phyloP scores from a whole-genome alignment of 345 rosid species.

The Ceriops zippeliana region DNA sequence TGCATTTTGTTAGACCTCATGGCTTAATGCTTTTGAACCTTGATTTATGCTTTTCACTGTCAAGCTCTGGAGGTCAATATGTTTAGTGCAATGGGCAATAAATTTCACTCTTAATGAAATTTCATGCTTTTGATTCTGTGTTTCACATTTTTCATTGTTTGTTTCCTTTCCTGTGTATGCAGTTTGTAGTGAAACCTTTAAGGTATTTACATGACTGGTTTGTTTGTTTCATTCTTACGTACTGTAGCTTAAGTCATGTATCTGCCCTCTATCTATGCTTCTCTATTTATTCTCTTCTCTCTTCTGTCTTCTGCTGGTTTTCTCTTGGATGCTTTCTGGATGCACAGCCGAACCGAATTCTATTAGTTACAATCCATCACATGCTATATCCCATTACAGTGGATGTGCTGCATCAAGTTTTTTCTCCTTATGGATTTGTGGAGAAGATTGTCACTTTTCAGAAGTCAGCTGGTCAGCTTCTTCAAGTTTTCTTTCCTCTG shows the following conservation, averaged over 20 bases:
- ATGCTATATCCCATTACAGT: slow-evolving; percentile 95
- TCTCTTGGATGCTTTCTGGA: slow-evolving; percentile 52
- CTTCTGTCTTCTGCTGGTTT: slow-evolving; percentile 42
- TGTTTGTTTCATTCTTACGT: too few relatives aligned
- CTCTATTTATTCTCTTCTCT: slow-evolving; percentile 60
- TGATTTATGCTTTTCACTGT: too few relatives aligned
- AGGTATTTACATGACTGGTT: too few relatives aligned
- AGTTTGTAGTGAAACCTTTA: not conserved
- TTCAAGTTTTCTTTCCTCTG: slow-evolving; percentile 14
- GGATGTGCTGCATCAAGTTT: slow-evolving; percentile 94
- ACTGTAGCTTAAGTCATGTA: not conserved
- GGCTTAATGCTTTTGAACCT: too few relatives aligned
- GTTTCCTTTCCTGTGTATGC: slow-evolving; percentile 21
- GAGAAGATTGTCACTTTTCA: slow-evolving; percentile 98
- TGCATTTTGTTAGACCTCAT: too few relatives aligned
- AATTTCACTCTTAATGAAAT: too few relatives aligned
- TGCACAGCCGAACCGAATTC: slow-evolving; percentile 91
- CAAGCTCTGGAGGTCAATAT: too few relatives aligned
- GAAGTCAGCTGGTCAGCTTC: slow-evolving; percentile 92
- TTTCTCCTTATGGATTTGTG: slow-evolving; percentile 87
- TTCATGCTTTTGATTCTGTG: too few relatives aligned
- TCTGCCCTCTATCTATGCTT: slow-evolving; percentile 35
- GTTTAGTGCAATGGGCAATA: too few relatives aligned
- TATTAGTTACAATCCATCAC: slow-evolving; percentile 86
- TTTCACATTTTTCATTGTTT: slow-evolving; percentile 12